These are phyloP conservation scores for Umbelopsis sp. DNA, from an alignment of 192 early-diverging fungal genomes.

Conservation along the genomic window DNA sequence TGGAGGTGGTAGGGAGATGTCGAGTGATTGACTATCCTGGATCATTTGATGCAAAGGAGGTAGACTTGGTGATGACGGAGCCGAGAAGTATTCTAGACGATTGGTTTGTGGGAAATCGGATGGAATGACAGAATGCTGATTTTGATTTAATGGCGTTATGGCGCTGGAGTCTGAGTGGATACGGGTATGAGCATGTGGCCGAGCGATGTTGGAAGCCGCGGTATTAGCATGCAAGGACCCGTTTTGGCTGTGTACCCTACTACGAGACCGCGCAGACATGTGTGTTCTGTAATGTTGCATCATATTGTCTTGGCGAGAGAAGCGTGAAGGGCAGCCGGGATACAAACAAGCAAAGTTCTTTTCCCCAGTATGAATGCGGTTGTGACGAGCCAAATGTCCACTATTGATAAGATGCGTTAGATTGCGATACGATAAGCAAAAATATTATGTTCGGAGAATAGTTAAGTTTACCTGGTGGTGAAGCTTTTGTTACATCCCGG, in stretches of 20 bases:
- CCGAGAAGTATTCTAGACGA: constrained; percentile 7
- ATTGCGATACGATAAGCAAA: constrained; percentile 17
- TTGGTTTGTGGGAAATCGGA: constrained; percentile 2
- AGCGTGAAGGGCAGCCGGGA: constrained; percentile 69
- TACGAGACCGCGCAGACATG: constrained; percentile 64
- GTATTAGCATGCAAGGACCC: constrained; percentile 8
- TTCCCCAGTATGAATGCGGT: constrained; percentile 81
- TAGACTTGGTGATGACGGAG: constrained; percentile 9
- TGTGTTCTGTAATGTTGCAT: constrained; percentile 87
- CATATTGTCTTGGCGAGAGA: constrained; percentile 85
- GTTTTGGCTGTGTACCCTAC: constrained; percentile 28
- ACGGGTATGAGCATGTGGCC: constrained; percentile 17
- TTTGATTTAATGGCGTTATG: constrained; percentile 16
- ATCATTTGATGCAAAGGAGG: constrained; percentile 8
- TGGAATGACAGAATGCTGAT: constrained; percentile 1
- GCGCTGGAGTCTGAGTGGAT: constrained; percentile 16
- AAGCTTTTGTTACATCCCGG: constrained; percentile 74
- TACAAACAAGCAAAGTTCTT: constrained; percentile 73
- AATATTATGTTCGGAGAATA: not conserved
- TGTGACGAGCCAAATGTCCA: constrained; percentile 82
- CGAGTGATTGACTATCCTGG: not conserved
- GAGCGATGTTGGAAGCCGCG: constrained; percentile 17
- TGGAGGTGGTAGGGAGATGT: constrained; percentile 10
- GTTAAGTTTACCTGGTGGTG: constrained; percentile 62
- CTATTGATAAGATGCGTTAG: constrained; percentile 34